Conservation (phyloP, 306 rosid genomes). For the Amphicarpaea edgeworthii region DNA sequence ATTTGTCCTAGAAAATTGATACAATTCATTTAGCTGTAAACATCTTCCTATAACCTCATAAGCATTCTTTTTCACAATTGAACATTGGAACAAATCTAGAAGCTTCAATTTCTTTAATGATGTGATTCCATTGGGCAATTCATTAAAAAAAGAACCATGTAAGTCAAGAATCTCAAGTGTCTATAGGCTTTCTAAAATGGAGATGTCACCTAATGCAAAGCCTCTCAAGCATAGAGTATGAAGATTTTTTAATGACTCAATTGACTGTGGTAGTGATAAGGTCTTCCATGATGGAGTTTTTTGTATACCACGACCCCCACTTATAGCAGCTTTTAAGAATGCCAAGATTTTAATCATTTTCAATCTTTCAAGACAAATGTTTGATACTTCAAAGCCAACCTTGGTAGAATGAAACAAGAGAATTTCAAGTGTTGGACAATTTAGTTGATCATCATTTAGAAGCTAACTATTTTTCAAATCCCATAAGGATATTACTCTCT, state of each 20-base stretch:
- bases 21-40: constrained; percentile 19
- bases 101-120: constrained; percentile 20
- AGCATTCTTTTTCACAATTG: neutral
- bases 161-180: constrained; percentile 41
- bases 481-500: no score
- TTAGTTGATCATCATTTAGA: no score
- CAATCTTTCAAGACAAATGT: no score
- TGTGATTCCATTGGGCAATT: constrained; percentile 7
- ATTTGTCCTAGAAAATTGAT: no score
- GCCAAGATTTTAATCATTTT: no score
- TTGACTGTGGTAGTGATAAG: constrained; percentile 27
- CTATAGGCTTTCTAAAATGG: neutral
- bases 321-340: neutral
- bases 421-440: no score
- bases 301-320: no score
- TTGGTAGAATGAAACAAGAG: no score
- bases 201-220: constrained; percentile 10
- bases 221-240: neutral
- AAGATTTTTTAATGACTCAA: constrained; percentile 5
- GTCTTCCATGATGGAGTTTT: neutral
- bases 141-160: neutral
- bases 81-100: neutral
- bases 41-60: constrained; percentile 25
- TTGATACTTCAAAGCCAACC: no score
- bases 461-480: no score